Conservation (phyloP, 2,329 filamentous ascomycete species). For the Westerdykella ornata region DNA sequence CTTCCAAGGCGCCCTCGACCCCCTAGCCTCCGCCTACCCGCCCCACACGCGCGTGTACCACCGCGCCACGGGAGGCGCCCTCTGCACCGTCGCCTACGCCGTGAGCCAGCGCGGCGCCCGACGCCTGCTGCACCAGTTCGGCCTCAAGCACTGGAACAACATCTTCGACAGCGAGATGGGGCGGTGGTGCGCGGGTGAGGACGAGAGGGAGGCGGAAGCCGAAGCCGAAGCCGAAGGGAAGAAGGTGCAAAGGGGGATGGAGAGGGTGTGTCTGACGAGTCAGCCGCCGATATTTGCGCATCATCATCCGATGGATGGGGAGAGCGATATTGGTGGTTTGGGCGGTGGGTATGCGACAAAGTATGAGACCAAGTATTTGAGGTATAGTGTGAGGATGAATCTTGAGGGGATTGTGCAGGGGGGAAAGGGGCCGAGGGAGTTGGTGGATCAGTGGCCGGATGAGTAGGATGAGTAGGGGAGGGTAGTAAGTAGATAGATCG, state of each 20-base stretch:
- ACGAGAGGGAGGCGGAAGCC: conserved; percentile 22
- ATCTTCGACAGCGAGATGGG: conserved; percentile 27
- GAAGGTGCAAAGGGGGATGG: conserved; percentile 7
- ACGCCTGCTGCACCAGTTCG: conserved; percentile 25
- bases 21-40: conserved; percentile 19
- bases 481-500: too few relatives aligned
- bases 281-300: conserved; percentile 29
- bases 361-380: conserved; percentile 29
- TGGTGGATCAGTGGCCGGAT: conserved; percentile 30
- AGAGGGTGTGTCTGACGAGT: conserved; percentile 22
- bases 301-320: conserved; percentile 25
- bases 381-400: conserved; percentile 30
- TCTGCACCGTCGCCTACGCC: conserved; percentile 27
- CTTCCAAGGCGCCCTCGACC: conserved; percentile 23
- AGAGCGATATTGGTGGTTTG: conserved; percentile 28
- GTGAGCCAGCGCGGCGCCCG: conserved; percentile 27
- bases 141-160: conserved; percentile 23
- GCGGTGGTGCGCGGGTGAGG: conserved; percentile 24
- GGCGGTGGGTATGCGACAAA: conserved; percentile 27
- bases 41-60: conserved; percentile 27
- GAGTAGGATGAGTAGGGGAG: conserved; percentile 2
- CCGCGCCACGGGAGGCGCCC: conserved; percentile 20
- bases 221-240: conserved; percentile 1
- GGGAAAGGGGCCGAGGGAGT: conserved; percentile 8
- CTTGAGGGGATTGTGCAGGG: conserved; percentile 21